Conservation (phyloP, 2,329 filamentous ascomycete species). For the Davidsoniella virescens region DNA sequence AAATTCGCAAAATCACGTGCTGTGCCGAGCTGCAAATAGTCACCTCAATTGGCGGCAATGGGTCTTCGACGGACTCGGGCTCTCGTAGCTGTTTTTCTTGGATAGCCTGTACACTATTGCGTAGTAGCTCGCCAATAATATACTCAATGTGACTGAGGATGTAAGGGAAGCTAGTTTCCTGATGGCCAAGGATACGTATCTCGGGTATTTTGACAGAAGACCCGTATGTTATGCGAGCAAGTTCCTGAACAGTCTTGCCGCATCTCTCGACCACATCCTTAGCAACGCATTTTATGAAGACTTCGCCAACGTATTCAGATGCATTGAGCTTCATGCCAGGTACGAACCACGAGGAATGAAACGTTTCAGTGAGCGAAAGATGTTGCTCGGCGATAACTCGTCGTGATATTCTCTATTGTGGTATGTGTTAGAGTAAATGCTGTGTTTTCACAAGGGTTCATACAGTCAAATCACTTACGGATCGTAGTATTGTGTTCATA, state of each 20-base stretch:
- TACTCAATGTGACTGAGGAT: conserved; percentile 94
- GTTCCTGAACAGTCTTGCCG: conserved; percentile 55
- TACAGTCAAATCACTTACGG: conserved; percentile 38
- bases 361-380: conserved; percentile 84
- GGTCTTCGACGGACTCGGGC: conserved; percentile 16
- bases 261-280: conserved; percentile 77
- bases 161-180: conserved; percentile 85
- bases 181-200: conserved; percentile 68
- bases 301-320: conserved; percentile 82
- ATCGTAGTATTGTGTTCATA: conserved; percentile 85
- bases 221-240: conserved; percentile 62
- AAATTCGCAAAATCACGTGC: conserved; percentile 91
- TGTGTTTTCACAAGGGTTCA: not conserved
- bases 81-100: conserved; percentile 52
- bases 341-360: conserved; percentile 79
- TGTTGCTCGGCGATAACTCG: conserved; percentile 97
- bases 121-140: conserved; percentile 84
- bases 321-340: conserved; percentile 57
- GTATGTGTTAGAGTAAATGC: conserved; percentile 9
- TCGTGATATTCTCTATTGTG: conserved; percentile 70
- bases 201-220: conserved; percentile 56
- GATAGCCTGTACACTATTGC: conserved; percentile 87
- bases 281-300: conserved; percentile 85
- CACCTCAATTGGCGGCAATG: conserved; percentile 74
- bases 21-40: conserved; percentile 87